Conservation (phyloP, 805 yeast species). For the Debaryomyces tyrocola region DNA sequence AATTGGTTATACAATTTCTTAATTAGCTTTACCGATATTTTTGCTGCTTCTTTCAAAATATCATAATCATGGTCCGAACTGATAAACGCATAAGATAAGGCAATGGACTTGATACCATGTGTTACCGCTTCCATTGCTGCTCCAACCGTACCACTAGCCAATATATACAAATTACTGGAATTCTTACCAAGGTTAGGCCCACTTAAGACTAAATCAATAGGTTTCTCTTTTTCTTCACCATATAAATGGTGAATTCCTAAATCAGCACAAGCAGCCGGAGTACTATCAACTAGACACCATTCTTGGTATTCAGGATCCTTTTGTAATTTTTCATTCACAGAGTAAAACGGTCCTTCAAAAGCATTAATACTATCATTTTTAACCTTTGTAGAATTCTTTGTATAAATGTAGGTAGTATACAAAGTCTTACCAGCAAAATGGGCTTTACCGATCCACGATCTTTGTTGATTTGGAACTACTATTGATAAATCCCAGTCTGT, state of each 20-base stretch:
- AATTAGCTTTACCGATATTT: conserved; percentile 63
- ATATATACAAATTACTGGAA: conserved; percentile 81
- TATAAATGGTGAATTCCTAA: conserved; percentile 78
- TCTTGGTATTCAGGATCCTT: conserved; percentile 51
- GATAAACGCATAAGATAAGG: conserved; percentile 82
- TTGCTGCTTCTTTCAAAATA: conserved; percentile 63
- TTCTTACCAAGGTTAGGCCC: conserved; percentile 98
- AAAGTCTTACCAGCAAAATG: conserved; percentile 80
- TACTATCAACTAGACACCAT: conserved; percentile 87
- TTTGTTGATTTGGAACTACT: conserved; percentile 79
- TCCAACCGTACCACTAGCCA: conserved; percentile 94
- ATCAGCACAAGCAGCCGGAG: conserved; percentile 95
- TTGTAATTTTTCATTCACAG: conserved; percentile 43
- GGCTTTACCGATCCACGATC: conserved; percentile 98
- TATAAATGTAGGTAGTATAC: conserved; percentile 63
- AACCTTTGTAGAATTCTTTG: conserved; percentile 39
- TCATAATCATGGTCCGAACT: conserved; percentile 47
- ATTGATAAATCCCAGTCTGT: conserved; percentile 87
- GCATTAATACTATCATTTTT: conserved; percentile 37
- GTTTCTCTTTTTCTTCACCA: conserved; percentile 42
- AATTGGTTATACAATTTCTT: conserved; percentile 59
- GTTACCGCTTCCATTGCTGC: conserved; percentile 94
- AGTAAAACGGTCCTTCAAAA: conserved; percentile 67
- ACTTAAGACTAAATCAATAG: conserved; percentile 82
- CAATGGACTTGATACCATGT: conserved; percentile 68